Conservation (phyloP, 108 stramenopile species). For the Nitzschia sp. region DNA sequence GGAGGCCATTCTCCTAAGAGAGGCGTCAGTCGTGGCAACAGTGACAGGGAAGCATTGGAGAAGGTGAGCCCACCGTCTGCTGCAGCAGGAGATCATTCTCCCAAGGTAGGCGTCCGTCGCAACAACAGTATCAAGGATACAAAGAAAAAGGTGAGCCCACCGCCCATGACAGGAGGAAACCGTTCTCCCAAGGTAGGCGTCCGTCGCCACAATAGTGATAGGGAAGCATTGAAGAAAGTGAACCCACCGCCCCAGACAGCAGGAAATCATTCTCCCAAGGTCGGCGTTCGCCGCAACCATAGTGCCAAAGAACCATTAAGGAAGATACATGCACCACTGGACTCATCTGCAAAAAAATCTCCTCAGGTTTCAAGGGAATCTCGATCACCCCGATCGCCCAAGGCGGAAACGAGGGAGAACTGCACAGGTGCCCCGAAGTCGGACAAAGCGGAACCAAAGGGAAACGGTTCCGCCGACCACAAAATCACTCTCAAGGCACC, state of each 20-base stretch:
- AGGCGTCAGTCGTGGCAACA: not conserved
- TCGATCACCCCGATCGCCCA: too few species aligned
- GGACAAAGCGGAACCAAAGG: too few species aligned
- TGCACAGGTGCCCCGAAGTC: too few species aligned
- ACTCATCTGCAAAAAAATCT: not conserved
- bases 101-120: conserved; percentile 3
- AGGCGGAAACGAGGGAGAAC: too few species aligned
- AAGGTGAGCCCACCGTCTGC: not conserved
- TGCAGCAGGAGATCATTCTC: not conserved
- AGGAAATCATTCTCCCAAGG: not conserved
- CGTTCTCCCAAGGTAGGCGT: not conserved
- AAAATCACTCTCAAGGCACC: too few species aligned
- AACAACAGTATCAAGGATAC: not conserved
- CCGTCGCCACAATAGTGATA: not conserved
- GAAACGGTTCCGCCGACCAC: too few species aligned
- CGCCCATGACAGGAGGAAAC: too few species aligned
- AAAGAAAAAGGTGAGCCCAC: not conserved
- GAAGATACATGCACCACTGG: not conserved
- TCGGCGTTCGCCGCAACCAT: not conserved
- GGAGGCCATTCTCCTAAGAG: not conserved
- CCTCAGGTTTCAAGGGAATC: too few species aligned
- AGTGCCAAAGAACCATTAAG: not conserved
- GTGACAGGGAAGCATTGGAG: not conserved
- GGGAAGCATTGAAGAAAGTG: not conserved
- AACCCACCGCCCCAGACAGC: not conserved